Percentiles rank a stretch among this genome's conserved stretches.
Evolutionary conservation across 495 filamentous ascomycete genomes (phyloP).

Genomic region (Opeltia flavorubescens): DNA sequence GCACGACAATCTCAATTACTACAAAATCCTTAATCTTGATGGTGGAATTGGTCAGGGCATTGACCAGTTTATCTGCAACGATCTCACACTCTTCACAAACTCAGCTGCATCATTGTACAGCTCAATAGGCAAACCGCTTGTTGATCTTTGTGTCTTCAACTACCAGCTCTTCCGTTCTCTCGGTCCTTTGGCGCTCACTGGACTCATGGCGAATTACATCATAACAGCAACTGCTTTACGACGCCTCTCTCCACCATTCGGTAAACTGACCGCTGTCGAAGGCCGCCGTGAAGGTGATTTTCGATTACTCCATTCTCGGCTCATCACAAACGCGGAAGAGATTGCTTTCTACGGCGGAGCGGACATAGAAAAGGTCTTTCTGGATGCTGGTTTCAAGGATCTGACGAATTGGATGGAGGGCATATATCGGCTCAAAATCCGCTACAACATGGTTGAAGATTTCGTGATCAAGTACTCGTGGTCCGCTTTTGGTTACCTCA

Average conservation of each 20-base stretch:
- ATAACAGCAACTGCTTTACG: conserved; percentile 78
- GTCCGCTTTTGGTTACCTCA: conserved; percentile 91
- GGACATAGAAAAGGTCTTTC: conserved; percentile 78
- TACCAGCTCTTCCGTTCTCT: conserved; percentile 89
- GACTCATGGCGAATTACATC: conserved; percentile 82
- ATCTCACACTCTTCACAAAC: conserved; percentile 86
- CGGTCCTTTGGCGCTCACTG: conserved; percentile 74
- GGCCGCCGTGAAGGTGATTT: conserved; percentile 90
- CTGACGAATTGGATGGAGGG: conserved; percentile 91
- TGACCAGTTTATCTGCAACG: conserved; percentile 96
- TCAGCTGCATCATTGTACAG: conserved; percentile 90
- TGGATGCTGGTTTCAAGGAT: conserved; percentile 80
- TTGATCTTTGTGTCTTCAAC: conserved; percentile 93
- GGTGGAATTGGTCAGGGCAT: conserved; percentile 82
- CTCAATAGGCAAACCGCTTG: conserved; percentile 87
- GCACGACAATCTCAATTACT: conserved; percentile 86
- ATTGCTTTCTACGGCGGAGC: conserved; percentile 97
- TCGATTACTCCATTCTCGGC: conserved; percentile 69
- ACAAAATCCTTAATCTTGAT: conserved; percentile 88
- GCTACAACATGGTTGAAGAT: conserved; percentile 97
- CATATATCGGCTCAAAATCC: conserved; percentile 89
- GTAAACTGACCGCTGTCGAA: conserved; percentile 89
- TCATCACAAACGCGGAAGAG: conserved; percentile 96
- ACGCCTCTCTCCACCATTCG: conserved; percentile 83
- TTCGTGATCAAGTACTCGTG: conserved; percentile 97